A percentile compares a stretch with the other conserved stretches of the same genome.
Conservation (phyloP, 139 green algal species). For the Zygnema circumcarinatum region DNA sequence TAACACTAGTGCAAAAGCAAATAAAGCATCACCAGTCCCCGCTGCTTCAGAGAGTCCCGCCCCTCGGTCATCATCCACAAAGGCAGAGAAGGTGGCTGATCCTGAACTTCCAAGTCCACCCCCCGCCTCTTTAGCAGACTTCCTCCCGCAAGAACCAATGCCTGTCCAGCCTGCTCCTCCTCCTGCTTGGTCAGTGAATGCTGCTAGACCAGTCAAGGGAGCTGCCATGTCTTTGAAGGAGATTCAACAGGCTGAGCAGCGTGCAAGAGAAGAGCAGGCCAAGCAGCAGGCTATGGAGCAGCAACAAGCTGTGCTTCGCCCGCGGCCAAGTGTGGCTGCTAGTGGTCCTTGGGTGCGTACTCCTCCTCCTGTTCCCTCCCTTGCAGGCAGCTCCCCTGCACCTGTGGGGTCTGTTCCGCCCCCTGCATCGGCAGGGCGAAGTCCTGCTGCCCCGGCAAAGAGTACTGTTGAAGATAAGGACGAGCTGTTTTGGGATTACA, state of each 20-base stretch:
- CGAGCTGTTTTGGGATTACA: conserved; percentile 62
- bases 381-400: not conserved
- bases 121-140: conserved; percentile 42
- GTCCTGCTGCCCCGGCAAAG: not conserved
- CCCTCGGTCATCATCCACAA: not conserved
- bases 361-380: not conserved
- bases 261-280: not conserved
- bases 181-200: conserved; percentile 20
- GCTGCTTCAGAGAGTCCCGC: conserved; percentile 18
- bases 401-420: not conserved
- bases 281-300: not conserved
- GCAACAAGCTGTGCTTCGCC: not conserved
- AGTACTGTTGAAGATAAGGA: conserved; percentile 47
- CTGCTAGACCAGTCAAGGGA: conserved; percentile 15
- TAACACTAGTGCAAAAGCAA: not conserved
- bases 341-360: not conserved
- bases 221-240: conserved; percentile 46
- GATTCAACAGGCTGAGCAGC: conserved; percentile 55
- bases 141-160: conserved; percentile 18
- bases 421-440: not conserved
- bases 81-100: conserved; percentile 7
- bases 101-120: conserved; percentile 5
- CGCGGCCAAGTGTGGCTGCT: not conserved
- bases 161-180: not conserved
- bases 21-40: not conserved